phyloP scores from a whole-genome alignment of 805 yeast species.

The Candida dendrica region DNA sequence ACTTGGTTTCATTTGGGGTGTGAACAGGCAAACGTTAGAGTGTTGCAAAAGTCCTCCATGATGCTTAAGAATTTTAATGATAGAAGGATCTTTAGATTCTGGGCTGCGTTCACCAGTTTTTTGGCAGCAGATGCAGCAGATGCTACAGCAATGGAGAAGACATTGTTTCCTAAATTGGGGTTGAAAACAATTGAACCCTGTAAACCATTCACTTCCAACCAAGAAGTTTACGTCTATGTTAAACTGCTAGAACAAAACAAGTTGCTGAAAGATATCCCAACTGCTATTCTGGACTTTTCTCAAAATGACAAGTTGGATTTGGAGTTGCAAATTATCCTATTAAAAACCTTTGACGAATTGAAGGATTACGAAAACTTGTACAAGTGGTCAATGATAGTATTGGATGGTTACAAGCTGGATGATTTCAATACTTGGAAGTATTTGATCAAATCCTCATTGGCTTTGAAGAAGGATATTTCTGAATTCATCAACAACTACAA shows the following conservation, averaged over 20 bases:
- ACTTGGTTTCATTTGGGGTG: conserved; percentile 55
- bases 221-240: conserved; percentile 59
- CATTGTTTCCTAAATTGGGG: conserved; percentile 55
- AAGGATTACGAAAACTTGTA: conserved; percentile 38
- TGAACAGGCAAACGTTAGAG: conserved; percentile 37
- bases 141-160: conserved; percentile 36
- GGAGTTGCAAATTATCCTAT: conserved; percentile 50
- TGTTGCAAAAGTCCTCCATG: conserved; percentile 50
- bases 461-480: conserved; percentile 28
- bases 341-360: conserved; percentile 37
- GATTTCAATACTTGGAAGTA: conserved; percentile 74
- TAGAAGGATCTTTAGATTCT: conserved; percentile 32
- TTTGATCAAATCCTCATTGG: conserved; percentile 37
- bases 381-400: conserved; percentile 30
- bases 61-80: conserved; percentile 29
- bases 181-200: conserved; percentile 44
- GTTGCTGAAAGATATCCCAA: conserved; percentile 28
- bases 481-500: conserved; percentile 23
- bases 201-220: conserved; percentile 48
- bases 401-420: conserved; percentile 48
- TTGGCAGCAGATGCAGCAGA: conserved; percentile 28
- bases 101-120: conserved; percentile 53
- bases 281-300: conserved; percentile 25
- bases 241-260: conserved; percentile 35
- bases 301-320: conserved; percentile 38